Conservation (phyloP, 257 asterid genomes). For the Rubia yunnanensis region DNA sequence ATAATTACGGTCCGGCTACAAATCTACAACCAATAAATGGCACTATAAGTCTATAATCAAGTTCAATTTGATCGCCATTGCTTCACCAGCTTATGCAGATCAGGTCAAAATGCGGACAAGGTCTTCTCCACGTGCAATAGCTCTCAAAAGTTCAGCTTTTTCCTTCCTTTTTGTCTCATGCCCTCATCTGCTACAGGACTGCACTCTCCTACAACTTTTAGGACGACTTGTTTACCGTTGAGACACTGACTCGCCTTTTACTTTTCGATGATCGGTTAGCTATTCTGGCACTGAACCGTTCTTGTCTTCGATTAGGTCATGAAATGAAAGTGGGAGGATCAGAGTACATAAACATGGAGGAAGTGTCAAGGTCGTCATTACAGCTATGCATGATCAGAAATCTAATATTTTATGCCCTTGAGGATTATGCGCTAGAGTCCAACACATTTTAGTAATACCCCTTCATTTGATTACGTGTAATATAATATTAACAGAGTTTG, state of each 20-base stretch:
- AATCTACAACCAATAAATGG: background rate
- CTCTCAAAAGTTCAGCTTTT: too few species aligned
- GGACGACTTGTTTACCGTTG: too few species aligned
- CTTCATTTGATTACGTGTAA: background rate
- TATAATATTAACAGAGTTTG: background rate
- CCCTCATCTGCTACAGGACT: background rate
- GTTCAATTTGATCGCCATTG: background rate
- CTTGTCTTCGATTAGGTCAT: too few species aligned
- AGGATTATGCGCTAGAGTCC: slow-evolving; percentile 10
- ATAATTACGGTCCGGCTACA: too few species aligned
- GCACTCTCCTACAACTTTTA: too few species aligned
- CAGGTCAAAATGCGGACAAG: background rate
- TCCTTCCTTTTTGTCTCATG: background rate
- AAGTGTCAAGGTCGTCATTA: slow-evolving; percentile 7
- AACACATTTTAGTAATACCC: background rate
- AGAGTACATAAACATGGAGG: too few species aligned
- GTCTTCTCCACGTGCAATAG: slow-evolving; percentile 5
- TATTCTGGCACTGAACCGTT: too few species aligned
- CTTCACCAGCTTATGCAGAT: background rate
- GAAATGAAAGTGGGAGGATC: too few species aligned
- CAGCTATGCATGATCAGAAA: slow-evolving; percentile 8
- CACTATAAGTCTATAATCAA: too few species aligned
- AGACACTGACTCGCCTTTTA: too few species aligned
- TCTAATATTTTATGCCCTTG: background rate
- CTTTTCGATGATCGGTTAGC: too few species aligned